Base-by-base conservation (phyloP, 495 filamentous ascomycete species). In the Penicillium parvum region DNA sequence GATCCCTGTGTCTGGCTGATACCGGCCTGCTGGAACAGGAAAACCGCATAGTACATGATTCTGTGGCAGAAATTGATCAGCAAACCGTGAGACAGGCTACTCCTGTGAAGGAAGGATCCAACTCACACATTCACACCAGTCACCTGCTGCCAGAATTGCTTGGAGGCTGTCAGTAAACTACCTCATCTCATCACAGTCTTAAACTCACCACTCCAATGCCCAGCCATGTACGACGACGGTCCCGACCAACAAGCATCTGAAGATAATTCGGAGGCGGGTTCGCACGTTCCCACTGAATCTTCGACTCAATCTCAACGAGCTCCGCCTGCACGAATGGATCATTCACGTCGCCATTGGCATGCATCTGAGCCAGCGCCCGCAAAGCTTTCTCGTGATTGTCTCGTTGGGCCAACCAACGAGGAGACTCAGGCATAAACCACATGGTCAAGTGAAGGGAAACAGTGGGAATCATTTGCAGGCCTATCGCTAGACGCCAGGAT, bases 361-460 rank as follows among this genome's bases (percentile, higher is more conserved):
- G 60, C 11, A 67, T 52, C 18, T 55, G 58, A 5, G 65, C 58
- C 7, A 76, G 50, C 2, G 66, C 61, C 25, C 52, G 49, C 16
- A 61, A 55, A 5, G 69, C 71, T 25, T 72, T 56, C 7, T 68
- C 57, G 15, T 64, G 39, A 5, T 55, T 47, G 20, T 63, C 66
- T 11, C 57, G 47, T 35, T 55, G 50, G 12, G 71, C 52, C 2
- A 73, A 58, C 71, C 71, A 76, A 15, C 71, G 65, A 8, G 73
- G 72, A 5, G 66, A 70, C 46, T 73, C 71, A 1, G 72, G 73
- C 28, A 53, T 32, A 21, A 53, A 53, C 19, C 39, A 53, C 50
- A 53, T 53, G 7, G 43, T 43, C 11, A 57, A 25, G 18, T 55
- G 53, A 2, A 63, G 39, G 2, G 37, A 22, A 11, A 50, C 45